Evolutionary conservation across 768 basidiomycete species (phyloP), one percentile per base, ranked within the genome.

Genomic region (Psilocybe cubensis): DNA sequence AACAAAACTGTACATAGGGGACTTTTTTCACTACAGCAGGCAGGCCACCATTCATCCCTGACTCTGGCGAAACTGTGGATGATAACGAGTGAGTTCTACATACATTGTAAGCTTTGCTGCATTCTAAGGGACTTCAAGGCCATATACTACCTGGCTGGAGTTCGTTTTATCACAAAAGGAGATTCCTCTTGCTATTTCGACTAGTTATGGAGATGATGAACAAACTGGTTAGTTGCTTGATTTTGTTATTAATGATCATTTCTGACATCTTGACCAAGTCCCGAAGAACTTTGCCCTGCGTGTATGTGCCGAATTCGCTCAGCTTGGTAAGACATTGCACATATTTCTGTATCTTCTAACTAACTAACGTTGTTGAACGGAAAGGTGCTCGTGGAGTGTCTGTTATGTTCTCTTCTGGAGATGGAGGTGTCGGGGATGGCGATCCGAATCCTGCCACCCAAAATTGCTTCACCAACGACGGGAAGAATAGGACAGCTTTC

Each of bases 191-290:
- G 78, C 81, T 2, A 86, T 90, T 25, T 85, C 86, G 1, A 89
- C 85, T 0, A 86, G 84, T 62, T 90, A 90, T 65, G 85, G 79
- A 2, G 88, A 89, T 45, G 78, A 83, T 53, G 89, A 91, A 55
- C 86, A 87, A 65, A 85, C 86, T 12, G 84, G 85, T 85, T 43
- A 21, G 67, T 23, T 12, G 8, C 6, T 12, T 42, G 23, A 42
- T 52, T 20, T 20, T 24, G 3, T 17, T 41, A 10, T 45, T 8
- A 4, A 7, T 27, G 1, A 17, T 9, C 29, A 17, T 46, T 45
- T n/a, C 28, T 4, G 25, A 10, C 14, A 65, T 24, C 9, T 44
- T n/a, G 18, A 24, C 25, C 31, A 48, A 84, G 86, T 90, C 10
- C 86, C 88, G 4, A 51, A 70, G 41, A 74, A 68, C 56, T 87